Conservation (phyloP, 2,329 filamentous ascomycete genomes). For the Cordyceps cateniannulata region DNA sequence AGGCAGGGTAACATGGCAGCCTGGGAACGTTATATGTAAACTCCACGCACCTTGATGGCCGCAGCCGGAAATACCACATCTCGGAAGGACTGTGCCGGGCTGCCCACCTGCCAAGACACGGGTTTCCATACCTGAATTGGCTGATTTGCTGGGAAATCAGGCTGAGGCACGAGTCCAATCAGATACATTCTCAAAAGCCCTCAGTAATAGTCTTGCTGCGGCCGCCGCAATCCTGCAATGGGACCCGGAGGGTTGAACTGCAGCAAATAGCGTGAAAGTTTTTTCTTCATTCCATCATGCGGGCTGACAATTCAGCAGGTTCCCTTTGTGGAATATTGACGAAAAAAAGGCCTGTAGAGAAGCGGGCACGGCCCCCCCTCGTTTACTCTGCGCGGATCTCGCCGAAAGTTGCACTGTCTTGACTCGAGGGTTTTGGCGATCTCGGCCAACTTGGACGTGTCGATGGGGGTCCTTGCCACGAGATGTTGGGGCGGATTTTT, state of each 20-base stretch:
- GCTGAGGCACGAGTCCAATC: not conserved
- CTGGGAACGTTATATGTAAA: not conserved
- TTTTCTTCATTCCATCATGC: not conserved
- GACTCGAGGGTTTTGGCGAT: not conserved
- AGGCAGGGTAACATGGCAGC: not conserved
- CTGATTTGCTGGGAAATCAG: not conserved
- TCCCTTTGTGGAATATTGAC: conserved; percentile 1
- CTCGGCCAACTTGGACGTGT: not conserved
- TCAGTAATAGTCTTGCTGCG: not conserved
- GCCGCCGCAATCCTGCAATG: not conserved
- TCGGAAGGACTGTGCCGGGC: not conserved
- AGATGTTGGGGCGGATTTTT: not conserved
- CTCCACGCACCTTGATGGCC: not conserved
- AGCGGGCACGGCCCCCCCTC: not conserved
- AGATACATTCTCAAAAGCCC: not conserved
- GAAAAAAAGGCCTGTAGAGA: not conserved
- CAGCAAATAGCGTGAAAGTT: not conserved
- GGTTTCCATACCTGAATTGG: not conserved
- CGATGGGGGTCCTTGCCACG: not conserved
- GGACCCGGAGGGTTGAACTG: not conserved
- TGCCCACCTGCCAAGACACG: not conserved
- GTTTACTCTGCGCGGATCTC: not conserved
- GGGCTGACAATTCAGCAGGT: not conserved
- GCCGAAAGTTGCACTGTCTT: not conserved
- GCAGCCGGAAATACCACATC: not conserved